Evolutionary conservation across 345 rosid genomes (phyloP).

Genomic region (Brassica cretica): DNA sequence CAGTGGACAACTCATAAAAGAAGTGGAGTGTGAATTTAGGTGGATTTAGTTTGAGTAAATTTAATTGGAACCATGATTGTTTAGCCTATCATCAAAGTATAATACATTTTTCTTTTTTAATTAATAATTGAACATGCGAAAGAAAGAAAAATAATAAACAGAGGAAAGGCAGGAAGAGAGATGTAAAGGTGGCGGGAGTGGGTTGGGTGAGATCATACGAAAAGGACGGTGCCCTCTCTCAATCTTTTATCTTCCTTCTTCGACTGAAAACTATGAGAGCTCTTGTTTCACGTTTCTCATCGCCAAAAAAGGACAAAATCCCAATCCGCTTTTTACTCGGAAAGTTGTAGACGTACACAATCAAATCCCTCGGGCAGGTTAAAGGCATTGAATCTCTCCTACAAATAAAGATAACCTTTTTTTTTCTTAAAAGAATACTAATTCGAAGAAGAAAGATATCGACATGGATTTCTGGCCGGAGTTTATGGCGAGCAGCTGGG

Average conservation of each 20-base stretch:
- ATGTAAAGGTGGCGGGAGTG: slow-evolving; percentile 26
- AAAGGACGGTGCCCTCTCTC: slow-evolving; percentile 12
- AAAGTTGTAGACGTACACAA: neutral
- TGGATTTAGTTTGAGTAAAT: neutral
- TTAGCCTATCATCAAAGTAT: neutral
- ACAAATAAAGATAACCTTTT: neutral
- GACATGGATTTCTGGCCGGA: slow-evolving; percentile 90
- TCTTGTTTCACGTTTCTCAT: slow-evolving; percentile 5
- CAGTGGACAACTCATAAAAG: neutral
- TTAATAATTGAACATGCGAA: neutral
- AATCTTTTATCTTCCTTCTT: neutral
- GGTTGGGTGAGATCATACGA: slow-evolving; percentile 16
- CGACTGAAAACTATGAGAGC: neutral
- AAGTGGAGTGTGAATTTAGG: neutral
- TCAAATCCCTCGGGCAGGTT: neutral
- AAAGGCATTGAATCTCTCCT: neutral
- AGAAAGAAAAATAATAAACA: neutral
- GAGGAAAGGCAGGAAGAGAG: neutral
- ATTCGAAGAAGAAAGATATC: neutral
- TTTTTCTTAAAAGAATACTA: neutral
- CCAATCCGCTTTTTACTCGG: neutral
- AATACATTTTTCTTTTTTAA: neutral
- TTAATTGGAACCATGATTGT: neutral
- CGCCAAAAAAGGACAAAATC: neutral
- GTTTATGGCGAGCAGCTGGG: slow-evolving; percentile 84